Percentiles rank a stretch among this genome's conserved stretches.
Conservation (phyloP, 306 rosid species). For the Vigna nakashimae region DNA sequence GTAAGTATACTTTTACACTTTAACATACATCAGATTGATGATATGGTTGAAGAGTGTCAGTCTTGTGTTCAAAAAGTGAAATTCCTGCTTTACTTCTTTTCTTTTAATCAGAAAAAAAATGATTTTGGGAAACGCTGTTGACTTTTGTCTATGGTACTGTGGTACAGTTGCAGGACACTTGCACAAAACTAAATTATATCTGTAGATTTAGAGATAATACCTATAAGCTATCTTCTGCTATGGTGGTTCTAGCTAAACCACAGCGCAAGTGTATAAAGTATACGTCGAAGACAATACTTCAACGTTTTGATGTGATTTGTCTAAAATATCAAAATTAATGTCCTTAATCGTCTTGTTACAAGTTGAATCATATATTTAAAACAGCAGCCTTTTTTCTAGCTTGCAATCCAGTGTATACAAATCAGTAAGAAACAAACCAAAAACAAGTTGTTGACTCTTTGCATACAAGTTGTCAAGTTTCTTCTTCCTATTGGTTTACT, state of each 20-base stretch:
- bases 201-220: background rate
- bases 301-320: slow-evolving; percentile 17
- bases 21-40: background rate
- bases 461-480: slow-evolving; percentile 32
- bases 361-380: slow-evolving; percentile 30
- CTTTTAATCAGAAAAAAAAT: too few relatives aligned
- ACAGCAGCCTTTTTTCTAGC: slow-evolving; percentile 25
- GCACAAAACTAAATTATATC: background rate
- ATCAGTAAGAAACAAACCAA: slow-evolving; percentile 12
- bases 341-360: slow-evolving; percentile 19
- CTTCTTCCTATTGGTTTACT: slow-evolving; percentile 1
- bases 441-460: slow-evolving; percentile 28
- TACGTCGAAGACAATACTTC: background rate
- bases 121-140: background rate
- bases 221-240: background rate
- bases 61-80: too few relatives aligned
- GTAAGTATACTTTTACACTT: too few relatives aligned
- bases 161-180: slow-evolving; percentile 2
- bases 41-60: background rate
- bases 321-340: slow-evolving; percentile 21
- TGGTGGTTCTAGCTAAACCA: slow-evolving; percentile 33
- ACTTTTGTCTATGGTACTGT: background rate
- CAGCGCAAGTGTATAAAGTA: slow-evolving; percentile 8
- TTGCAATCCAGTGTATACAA: slow-evolving; percentile 21
- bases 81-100: too few relatives aligned